These are phyloP conservation scores for Cercospora beticola DNA, from an alignment of 2,329 filamentous ascomycete genomes.

Conservation along the genomic window DNA sequence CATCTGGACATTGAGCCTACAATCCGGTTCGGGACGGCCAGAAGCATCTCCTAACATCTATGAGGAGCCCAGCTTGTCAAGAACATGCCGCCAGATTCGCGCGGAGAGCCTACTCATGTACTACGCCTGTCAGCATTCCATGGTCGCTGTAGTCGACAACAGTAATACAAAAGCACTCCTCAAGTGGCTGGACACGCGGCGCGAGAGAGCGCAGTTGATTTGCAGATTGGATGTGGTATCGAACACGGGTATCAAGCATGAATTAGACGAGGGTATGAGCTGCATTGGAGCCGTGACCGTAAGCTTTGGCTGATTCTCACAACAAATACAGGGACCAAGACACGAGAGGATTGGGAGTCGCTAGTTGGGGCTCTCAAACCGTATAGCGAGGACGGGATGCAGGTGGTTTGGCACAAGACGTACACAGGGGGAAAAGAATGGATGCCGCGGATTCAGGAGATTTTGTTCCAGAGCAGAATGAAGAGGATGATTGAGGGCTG, in stretches of 20 bases:
- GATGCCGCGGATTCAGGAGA: background rate
- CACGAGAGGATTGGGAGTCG: background rate
- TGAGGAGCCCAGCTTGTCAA: background rate
- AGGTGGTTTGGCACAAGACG: background rate
- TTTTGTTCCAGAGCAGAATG: background rate
- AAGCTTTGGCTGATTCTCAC: background rate
- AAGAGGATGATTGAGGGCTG: constrained; percentile 1
- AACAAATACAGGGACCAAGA: background rate
- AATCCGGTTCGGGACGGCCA: background rate
- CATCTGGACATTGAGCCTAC: background rate
- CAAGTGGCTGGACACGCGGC: background rate
- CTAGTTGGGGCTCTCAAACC: background rate
- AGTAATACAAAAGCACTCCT: background rate
- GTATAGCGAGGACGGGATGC: background rate
- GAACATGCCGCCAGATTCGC: background rate
- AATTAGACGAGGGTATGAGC: background rate
- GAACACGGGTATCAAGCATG: background rate
- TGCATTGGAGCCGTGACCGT: background rate
- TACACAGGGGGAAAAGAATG: background rate
- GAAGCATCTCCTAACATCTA: background rate
- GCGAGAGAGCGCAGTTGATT: background rate
- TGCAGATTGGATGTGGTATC: background rate
- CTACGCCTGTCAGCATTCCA: background rate
- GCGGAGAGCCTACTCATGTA: background rate
- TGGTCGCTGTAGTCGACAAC: background rate